Percentiles rank a stretch among this genome's conserved stretches.
Evolutionary conservation across 2,329 filamentous ascomycete species (phyloP).

Genomic region (Curvularia hawaiiensis): DNA sequence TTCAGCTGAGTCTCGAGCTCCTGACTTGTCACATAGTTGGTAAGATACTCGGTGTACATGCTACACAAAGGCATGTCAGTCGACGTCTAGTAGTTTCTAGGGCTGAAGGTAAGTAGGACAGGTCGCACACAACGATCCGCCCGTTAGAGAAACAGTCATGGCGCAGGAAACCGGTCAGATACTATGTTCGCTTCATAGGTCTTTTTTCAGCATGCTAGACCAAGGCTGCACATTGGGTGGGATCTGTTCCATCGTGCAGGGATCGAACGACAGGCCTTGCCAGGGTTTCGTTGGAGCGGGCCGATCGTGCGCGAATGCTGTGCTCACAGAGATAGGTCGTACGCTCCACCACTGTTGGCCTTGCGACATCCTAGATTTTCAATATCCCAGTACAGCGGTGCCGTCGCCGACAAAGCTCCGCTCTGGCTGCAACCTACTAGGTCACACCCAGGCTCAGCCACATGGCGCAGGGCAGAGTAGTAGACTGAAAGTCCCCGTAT

Average conservation of each 20-base stretch:
- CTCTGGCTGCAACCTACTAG: not conserved
- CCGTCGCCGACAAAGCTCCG: not conserved
- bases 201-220: conserved; percentile 1
- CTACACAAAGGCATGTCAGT: conserved; percentile 13
- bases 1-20: conserved; percentile 14
- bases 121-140: conserved; percentile 11
- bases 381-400: not conserved
- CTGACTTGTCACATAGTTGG: conserved; percentile 14
- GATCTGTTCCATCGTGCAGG: conserved; percentile 7
- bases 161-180: conserved; percentile 9
- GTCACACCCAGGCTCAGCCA: conserved; percentile 17
- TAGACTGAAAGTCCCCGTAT: conserved; percentile 1
- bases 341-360: conserved; percentile 6
- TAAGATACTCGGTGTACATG: conserved; percentile 11
- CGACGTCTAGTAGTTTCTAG: conserved; percentile 7
- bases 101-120: conserved; percentile 17
- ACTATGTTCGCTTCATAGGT: conserved; percentile 1
- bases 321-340: conserved; percentile 1
- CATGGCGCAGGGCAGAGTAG: conserved; percentile 9
- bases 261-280: not conserved
- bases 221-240: conserved; percentile 10
- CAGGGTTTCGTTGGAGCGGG: conserved; percentile 9
- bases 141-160: conserved; percentile 2
- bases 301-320: conserved; percentile 6
- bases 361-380: conserved; percentile 1